Evolutionary conservation across 805 yeast species (phyloP).

Genomic region (Saccharomycopsis lassenensis): DNA sequence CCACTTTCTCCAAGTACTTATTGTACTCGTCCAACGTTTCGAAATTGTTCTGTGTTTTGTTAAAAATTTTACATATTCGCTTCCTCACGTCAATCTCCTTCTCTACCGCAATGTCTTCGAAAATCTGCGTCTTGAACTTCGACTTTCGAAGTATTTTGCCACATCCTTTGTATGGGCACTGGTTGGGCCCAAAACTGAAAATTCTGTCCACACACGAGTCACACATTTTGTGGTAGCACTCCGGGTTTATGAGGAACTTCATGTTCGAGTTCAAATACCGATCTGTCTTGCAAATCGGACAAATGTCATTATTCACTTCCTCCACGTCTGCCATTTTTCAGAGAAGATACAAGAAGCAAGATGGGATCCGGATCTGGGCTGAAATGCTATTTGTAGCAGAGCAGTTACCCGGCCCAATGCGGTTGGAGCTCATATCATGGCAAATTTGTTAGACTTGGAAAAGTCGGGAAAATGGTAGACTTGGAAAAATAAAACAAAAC

Average conservation of each 20-base stretch:
- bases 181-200: slow-evolving; percentile 89
- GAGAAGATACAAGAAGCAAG: no score
- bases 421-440: no score
- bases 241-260: slow-evolving; percentile 87
- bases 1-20: slow-evolving; percentile 73
- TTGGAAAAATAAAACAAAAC: no score
- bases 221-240: slow-evolving; percentile 96
- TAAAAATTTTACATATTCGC: slow-evolving; percentile 65
- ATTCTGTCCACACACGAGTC: slow-evolving; percentile 95
- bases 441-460: no score
- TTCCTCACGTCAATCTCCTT: slow-evolving; percentile 85
- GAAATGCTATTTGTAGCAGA: no score
- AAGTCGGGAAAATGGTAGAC: no score
- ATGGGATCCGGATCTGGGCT: no score
- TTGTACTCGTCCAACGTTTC: slow-evolving; percentile 49
- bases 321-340: no score
- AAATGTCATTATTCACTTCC: slow-evolving; percentile 62
- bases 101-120: slow-evolving; percentile 85
- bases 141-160: slow-evolving; percentile 78
- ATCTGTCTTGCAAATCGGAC: slow-evolving; percentile 96
- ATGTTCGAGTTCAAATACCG: slow-evolving; percentile 88
- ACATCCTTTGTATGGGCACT: slow-evolving; percentile 91
- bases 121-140: slow-evolving; percentile 83
- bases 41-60: slow-evolving; percentile 72
- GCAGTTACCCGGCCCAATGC: no score